phyloP scores from a whole-genome alignment of 768 basidiomycete species.

The Cyclocybe cylindracea region DNA sequence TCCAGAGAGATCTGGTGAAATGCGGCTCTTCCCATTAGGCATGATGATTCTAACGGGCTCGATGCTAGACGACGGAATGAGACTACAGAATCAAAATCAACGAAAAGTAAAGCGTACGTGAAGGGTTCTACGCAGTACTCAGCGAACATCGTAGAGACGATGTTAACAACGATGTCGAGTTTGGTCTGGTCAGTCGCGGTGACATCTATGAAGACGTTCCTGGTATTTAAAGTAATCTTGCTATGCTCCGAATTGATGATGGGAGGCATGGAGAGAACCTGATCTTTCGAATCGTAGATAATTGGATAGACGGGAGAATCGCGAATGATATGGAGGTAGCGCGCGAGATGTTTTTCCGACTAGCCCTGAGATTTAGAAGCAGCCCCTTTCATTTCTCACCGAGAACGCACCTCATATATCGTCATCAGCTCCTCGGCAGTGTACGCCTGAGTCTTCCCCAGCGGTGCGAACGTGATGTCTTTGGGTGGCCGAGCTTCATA shows the following conservation, averaged over 20 bases:
- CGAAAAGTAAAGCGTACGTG: conserved; percentile 58
- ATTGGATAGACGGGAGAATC: conserved; percentile 97
- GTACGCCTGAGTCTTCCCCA: conserved; percentile 78
- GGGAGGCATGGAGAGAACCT: conserved; percentile 94
- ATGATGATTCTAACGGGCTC: conserved; percentile 89
- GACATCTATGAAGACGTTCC: conserved; percentile 94
- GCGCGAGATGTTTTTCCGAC: conserved; percentile 90
- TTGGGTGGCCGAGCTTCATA: conserved; percentile 82
- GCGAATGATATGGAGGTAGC: conserved; percentile 89
- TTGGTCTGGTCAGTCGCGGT: conserved; percentile 98
- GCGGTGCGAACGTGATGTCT: conserved; percentile 88
- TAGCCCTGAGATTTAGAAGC: conserved; percentile 27
- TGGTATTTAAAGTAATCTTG: conserved; percentile 93
- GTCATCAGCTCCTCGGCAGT: conserved; percentile 92
- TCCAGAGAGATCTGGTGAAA: conserved; percentile 82
- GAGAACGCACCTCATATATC: conserved; percentile 76
- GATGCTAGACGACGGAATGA: conserved; percentile 52
- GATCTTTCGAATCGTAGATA: conserved; percentile 89
- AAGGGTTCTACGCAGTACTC: conserved; percentile 93
- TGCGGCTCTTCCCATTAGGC: conserved; percentile 71
- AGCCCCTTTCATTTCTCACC: too few relatives aligned
- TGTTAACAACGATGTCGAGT: conserved; percentile 92
- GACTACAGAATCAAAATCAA: not conserved
- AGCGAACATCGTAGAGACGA: conserved; percentile 96
- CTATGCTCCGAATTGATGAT: conserved; percentile 98